A percentile compares a stretch with the other conserved stretches of the same genome.
Evolutionary conservation across 75 land plant species (phyloP).

Genomic region (Azolla pinnata): DNA sequence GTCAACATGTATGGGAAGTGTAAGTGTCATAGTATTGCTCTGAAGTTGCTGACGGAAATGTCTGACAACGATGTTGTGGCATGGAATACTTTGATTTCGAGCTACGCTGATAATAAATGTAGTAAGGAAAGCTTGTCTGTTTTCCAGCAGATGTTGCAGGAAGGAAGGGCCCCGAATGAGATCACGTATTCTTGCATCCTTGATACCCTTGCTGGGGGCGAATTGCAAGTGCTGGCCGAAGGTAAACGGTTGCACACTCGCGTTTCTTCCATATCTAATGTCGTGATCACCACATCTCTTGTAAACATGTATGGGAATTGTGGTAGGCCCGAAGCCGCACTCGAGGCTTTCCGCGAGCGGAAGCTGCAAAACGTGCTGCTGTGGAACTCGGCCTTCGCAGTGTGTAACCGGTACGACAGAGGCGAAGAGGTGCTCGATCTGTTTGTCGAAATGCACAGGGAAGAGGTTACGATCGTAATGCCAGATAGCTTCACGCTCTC

Average conservation of each 20-base stretch:
- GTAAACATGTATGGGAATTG: conserved; percentile 15
- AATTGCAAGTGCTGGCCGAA: conserved; percentile 2
- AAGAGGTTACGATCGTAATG: too few species aligned
- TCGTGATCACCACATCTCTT: conserved; percentile 19
- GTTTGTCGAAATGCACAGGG: conserved; percentile 1
- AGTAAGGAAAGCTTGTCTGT: too few species aligned
- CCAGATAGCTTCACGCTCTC: too few species aligned
- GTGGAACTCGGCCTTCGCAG: background rate
- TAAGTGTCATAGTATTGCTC: too few species aligned
- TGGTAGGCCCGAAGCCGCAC: background rate
- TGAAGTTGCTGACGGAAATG: too few species aligned
- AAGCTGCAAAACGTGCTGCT: background rate
- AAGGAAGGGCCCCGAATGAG: background rate
- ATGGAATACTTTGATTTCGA: too few species aligned
- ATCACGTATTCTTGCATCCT: background rate
- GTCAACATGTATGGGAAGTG: too few species aligned
- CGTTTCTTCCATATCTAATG: conserved; percentile 7
- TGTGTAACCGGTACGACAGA: background rate
- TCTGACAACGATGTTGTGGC: too few species aligned
- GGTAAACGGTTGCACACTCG: background rate
- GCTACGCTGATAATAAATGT: too few species aligned
- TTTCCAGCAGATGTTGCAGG: too few species aligned
- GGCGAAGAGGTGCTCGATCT: background rate
- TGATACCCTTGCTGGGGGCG: background rate
- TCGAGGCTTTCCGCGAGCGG: background rate